phyloP scores from a whole-genome alignment of 495 filamentous ascomycete genomes.

The Penicillium egyptiacum region DNA sequence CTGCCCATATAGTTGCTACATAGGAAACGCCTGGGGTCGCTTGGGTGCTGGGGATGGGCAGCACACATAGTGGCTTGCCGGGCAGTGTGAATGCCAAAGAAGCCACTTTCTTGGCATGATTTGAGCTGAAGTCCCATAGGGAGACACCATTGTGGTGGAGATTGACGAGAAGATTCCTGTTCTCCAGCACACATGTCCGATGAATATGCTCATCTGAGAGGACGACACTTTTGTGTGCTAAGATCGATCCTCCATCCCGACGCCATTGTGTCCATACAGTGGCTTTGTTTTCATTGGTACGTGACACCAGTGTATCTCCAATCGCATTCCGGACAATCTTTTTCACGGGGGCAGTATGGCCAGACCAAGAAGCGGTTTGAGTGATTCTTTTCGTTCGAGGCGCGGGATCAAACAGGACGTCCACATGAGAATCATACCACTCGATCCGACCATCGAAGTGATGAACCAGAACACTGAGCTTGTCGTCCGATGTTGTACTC shows the following conservation, averaged over 20 bases:
- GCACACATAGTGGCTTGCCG: conserved; percentile 79
- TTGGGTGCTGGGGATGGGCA: conserved; percentile 68
- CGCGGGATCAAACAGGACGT: conserved; percentile 78
- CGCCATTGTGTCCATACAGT: conserved; percentile 76
- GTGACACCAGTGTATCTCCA: conserved; percentile 76
- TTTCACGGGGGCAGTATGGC: conserved; percentile 76
- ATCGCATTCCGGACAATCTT: conserved; percentile 82
- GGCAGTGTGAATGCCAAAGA: conserved; percentile 58
- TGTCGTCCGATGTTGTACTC: conserved; percentile 53
- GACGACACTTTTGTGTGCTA: conserved; percentile 70
- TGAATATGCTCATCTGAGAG: conserved; percentile 73
- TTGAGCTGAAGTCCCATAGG: conserved; percentile 72
- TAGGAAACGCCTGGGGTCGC: conserved; percentile 52
- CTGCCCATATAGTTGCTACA: conserved; percentile 78
- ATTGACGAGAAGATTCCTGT: conserved; percentile 76
- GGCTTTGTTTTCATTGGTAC: conserved; percentile 75
- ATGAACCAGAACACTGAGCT: conserved; percentile 77
- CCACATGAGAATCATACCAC: conserved; percentile 76
- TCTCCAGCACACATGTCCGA: conserved; percentile 71
- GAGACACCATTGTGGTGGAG: conserved; percentile 74
- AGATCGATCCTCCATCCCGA: conserved; percentile 44
- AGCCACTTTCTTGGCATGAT: conserved; percentile 56
- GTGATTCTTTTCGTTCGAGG: conserved; percentile 62
- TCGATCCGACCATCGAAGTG: conserved; percentile 83
- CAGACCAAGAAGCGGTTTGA: conserved; percentile 69